A percentile compares a stretch with the other conserved stretches of the same genome.
Conservation (phyloP, 2,329 filamentous ascomycete genomes). For the Aspergillus neoniger region DNA sequence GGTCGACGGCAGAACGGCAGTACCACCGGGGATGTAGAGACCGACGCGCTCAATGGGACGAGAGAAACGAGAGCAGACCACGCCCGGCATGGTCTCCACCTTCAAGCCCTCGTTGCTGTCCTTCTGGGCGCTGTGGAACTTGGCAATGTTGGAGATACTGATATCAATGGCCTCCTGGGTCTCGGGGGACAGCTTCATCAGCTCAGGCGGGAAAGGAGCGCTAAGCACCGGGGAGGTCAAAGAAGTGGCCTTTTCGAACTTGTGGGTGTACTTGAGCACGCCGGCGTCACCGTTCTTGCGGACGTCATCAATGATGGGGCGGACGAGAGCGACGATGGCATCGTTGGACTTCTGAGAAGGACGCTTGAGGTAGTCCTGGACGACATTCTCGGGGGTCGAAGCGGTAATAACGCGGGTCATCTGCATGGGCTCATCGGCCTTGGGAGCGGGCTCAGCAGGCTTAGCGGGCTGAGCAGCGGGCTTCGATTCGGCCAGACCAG, state of each 20-base stretch:
- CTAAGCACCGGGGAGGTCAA: slow-evolving; percentile 85
- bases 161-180: slow-evolving; percentile 90
- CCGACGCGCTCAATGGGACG: slow-evolving; percentile 95
- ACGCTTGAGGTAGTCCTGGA: slow-evolving; percentile 75
- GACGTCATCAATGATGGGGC: slow-evolving; percentile 88
- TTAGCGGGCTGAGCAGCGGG: slow-evolving; percentile 51
- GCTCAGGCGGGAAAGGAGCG: slow-evolving; percentile 79
- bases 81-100: slow-evolving; percentile 97
- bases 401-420: slow-evolving; percentile 79
- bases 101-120: slow-evolving; percentile 73
- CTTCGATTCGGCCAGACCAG: slow-evolving; percentile 61
- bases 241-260: slow-evolving; percentile 94
- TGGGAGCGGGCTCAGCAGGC: slow-evolving; percentile 12
- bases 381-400: slow-evolving; percentile 63
- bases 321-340: slow-evolving; percentile 84
- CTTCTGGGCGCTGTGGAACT: slow-evolving; percentile 89
- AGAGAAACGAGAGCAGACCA: slow-evolving; percentile 89
- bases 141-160: slow-evolving; percentile 90
- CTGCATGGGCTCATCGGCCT: slow-evolving; percentile 60
- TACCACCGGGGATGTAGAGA: slow-evolving; percentile 92
- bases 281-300: slow-evolving; percentile 81
- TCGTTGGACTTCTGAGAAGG: slow-evolving; percentile 96
- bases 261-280: slow-evolving; percentile 90
- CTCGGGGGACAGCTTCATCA: slow-evolving; percentile 83
- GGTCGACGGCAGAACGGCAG: slow-evolving; percentile 93